These are phyloP conservation scores for Endocarpon pusillum DNA, from an alignment of 495 filamentous ascomycete species.

Conservation along the genomic window DNA sequence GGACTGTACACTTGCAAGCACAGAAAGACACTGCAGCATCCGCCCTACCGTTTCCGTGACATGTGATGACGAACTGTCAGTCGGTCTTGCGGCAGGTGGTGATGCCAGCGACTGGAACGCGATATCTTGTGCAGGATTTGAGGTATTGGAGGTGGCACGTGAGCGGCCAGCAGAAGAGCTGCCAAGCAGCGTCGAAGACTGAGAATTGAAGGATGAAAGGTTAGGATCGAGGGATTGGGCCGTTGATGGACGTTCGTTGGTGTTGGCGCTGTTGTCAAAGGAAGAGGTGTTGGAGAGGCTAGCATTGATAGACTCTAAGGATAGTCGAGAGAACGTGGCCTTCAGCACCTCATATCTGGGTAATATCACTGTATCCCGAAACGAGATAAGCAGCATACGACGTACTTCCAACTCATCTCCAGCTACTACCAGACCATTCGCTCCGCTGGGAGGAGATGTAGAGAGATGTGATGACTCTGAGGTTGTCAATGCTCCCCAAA, in stretches of 20 bases:
- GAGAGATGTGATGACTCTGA: constrained; percentile 3
- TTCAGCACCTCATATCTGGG: constrained; percentile 73
- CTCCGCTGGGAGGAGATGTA: constrained; percentile 10
- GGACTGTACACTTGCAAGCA: constrained; percentile 59
- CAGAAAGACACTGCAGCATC: constrained; percentile 92
- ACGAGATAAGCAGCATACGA: constrained; percentile 72
- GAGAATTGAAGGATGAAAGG: constrained; percentile 55
- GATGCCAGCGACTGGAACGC: constrained; percentile 36
- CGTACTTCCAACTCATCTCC: constrained; percentile 65
- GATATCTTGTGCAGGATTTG: constrained; percentile 28
- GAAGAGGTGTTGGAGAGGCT: constrained; percentile 11
- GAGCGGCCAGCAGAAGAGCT: constrained; percentile 34
- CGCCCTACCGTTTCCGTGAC: constrained; percentile 81
- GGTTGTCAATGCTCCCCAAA: constrained; percentile 50
- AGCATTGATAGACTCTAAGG: constrained; percentile 62
- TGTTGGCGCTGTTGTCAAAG: constrained; percentile 13
- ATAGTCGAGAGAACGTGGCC: constrained; percentile 77
- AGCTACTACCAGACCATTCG: neutral
- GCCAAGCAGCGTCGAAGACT: constrained; percentile 51
- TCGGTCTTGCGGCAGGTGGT: constrained; percentile 30
- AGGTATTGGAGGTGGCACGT: constrained; percentile 77
- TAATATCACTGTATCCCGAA: constrained; percentile 75
- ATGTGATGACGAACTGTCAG: constrained; percentile 57
- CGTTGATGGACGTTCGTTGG: constrained; percentile 42
- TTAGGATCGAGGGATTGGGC: constrained; percentile 56